These are phyloP conservation scores for Plasmodium malariae DNA, from an alignment of 169 alveolate genomes.

Conservation along the genomic window DNA sequence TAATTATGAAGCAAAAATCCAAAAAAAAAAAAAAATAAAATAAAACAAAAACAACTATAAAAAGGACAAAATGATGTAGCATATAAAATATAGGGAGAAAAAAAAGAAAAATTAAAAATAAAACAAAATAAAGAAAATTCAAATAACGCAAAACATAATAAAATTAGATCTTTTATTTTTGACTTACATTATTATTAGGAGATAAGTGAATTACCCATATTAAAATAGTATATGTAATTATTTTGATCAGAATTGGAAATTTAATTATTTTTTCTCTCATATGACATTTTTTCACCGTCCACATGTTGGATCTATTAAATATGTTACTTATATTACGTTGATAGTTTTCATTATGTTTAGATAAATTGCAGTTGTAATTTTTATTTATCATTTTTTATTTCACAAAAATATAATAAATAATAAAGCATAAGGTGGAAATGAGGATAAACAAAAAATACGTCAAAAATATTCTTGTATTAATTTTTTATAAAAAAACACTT, in stretches of 20 bases:
- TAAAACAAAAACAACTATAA: too few species aligned
- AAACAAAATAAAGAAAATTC: neutral
- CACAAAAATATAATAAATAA: neutral
- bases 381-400: constrained; percentile 35
- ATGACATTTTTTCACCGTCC: constrained; percentile 22
- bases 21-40: too few species aligned
- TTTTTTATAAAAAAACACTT: neutral
- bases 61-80: neutral
- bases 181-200: neutral
- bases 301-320: constrained; percentile 22
- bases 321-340: neutral
- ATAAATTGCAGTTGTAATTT: neutral
- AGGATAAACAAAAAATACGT: constrained; percentile 1
- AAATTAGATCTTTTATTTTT: neutral
- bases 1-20: too few species aligned
- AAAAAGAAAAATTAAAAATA: neutral
- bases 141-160: neutral
- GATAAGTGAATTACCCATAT: constrained; percentile 10
- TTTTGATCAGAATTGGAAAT: constrained; percentile 24
- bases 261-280: constrained; percentile 32
- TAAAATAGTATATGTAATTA: constrained; percentile 12
- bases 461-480: constrained; percentile 6
- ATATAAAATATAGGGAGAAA: neutral
- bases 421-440: neutral
- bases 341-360: constrained; percentile 38